Percentiles rank a stretch among this genome's conserved stretches.
phyloP scores from a whole-genome alignment of 1,284 basidiomycete species.

The Polyporus tsugae region DNA sequence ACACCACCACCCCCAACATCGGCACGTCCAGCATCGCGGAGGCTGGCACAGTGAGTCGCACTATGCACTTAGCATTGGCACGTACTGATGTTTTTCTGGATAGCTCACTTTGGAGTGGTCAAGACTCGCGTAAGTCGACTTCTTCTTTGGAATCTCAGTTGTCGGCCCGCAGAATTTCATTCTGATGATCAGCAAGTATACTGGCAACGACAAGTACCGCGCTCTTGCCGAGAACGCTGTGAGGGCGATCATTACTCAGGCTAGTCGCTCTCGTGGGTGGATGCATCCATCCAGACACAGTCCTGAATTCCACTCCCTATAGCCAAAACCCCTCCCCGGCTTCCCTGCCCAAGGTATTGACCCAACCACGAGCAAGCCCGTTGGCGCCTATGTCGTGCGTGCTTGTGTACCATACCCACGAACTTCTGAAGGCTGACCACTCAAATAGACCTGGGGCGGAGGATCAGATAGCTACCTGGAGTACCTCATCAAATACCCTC shows the following conservation, averaged over 20 bases:
- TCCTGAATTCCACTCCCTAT: not conserved
- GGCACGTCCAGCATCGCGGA: slow-evolving; percentile 68
- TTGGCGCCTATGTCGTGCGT: slow-evolving; percentile 69
- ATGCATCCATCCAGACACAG: not conserved
- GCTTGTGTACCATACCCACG: not conserved
- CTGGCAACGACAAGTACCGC: slow-evolving; percentile 65
- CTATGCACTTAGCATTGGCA: no score
- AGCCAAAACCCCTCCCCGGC: slow-evolving; percentile 56
- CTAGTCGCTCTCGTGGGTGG: slow-evolving; percentile 7
- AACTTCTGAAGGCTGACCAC: not conserved
- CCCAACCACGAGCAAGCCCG: slow-evolving; percentile 57
- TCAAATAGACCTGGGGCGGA: slow-evolving; percentile 67
- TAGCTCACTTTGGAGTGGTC: slow-evolving; percentile 57
- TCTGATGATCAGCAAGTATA: slow-evolving; percentile 51
- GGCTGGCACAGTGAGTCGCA: slow-evolving; percentile 67
- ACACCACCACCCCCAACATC: slow-evolving; percentile 50
- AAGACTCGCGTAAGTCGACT: slow-evolving; percentile 44
- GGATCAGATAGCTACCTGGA: slow-evolving; percentile 79
- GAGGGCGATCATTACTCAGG: slow-evolving; percentile 53
- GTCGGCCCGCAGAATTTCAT: not conserved
- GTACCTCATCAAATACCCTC: slow-evolving; percentile 79
- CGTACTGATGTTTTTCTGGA: not conserved
- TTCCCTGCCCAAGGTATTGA: slow-evolving; percentile 63
- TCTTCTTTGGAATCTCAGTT: no score
- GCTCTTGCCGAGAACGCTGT: slow-evolving; percentile 59